Evolutionary conservation across 2,329 filamentous ascomycete species (phyloP).

Genomic region (Aureobasidium pullulans): DNA sequence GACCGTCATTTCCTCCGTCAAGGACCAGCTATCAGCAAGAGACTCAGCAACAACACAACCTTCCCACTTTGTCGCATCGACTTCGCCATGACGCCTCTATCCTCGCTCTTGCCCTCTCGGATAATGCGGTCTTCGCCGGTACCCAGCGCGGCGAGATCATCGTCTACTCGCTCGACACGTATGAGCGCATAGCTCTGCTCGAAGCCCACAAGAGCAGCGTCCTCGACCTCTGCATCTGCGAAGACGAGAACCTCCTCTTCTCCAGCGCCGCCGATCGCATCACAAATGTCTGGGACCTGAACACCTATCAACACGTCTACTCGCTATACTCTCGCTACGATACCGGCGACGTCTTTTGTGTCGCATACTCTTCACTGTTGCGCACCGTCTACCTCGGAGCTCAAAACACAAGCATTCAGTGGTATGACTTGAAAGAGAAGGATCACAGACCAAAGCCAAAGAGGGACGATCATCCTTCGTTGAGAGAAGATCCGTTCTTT

Average conservation of each 20-base stretch:
- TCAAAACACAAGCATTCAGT: conserved; percentile 92
- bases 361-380: conserved; percentile 74
- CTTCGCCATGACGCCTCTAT: conserved; percentile 72
- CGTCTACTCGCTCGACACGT: conserved; percentile 82
- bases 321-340: conserved; percentile 92
- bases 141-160: conserved; percentile 91
- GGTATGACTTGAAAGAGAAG: conserved; percentile 68
- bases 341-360: conserved; percentile 90
- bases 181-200: conserved; percentile 68
- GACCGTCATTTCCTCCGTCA: background rate
- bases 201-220: conserved; percentile 90
- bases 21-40: conserved; percentile 7
- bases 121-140: conserved; percentile 79
- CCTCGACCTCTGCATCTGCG: conserved; percentile 72
- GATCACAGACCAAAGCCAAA: conserved; percentile 52
- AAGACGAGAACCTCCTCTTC: conserved; percentile 69
- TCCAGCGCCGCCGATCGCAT: conserved; percentile 91
- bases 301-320: conserved; percentile 67
- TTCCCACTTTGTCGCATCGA: conserved; percentile 64
- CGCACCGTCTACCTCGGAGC: conserved; percentile 85
- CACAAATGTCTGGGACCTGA: conserved; percentile 87
- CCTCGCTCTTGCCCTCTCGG: conserved; percentile 72
- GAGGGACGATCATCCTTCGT: conserved; percentile 63
- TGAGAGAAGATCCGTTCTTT: conserved; percentile 81
- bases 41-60: conserved; percentile 10